Base-by-base conservation (phyloP, 805 yeast species). In the Candida qinlingensis region DNA sequence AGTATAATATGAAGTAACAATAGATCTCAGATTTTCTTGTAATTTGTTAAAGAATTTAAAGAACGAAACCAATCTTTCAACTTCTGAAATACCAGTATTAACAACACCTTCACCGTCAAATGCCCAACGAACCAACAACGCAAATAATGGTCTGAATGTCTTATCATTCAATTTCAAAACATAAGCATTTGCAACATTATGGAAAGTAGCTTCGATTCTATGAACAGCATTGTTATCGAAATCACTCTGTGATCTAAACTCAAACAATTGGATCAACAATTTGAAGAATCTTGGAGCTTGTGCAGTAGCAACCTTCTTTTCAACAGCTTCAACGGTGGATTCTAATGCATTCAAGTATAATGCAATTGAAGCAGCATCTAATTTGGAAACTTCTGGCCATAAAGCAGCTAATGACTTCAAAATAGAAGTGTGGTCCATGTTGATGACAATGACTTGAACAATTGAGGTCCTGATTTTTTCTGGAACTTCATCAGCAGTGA, bases 151-250 rank as follows among this genome's bases (percentile, higher is more conserved):
- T 62, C 97, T 80, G 76, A 94, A 94, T 26, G 83, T 79, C 70
- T 88, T 89, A 65, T 94, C 99, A 64, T 94, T 94, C 68, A 94
- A 77, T 67, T 92, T 91, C 83, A 94, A 76, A 19, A 92, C 95
- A 56, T 81, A 83, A 27, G 73, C 72, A 54, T 92, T 80, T 25
- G 87, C 91, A 62, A 90, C 79, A 37, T 77, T 72, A 58, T 86
- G 85, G 62, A 85, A 79, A 9, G 85, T 76, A 19, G 89, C 75
- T 63, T 92, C 98, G 54, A 92, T 79, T 57, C 96, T 77, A 64
- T 85, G 82, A 54, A 87, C 72, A 10, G 96, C 83, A 61, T 87
- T 87, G 54, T 70, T 75, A 59, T 83, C 90, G 62, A 83, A 83
- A 27, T 66, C 71, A 41, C 78, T 73, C 39, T 69, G 73, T 4